Evolutionary conservation across 805 yeast species (phyloP).

Genomic region (Scheffersomyces lignosus): DNA sequence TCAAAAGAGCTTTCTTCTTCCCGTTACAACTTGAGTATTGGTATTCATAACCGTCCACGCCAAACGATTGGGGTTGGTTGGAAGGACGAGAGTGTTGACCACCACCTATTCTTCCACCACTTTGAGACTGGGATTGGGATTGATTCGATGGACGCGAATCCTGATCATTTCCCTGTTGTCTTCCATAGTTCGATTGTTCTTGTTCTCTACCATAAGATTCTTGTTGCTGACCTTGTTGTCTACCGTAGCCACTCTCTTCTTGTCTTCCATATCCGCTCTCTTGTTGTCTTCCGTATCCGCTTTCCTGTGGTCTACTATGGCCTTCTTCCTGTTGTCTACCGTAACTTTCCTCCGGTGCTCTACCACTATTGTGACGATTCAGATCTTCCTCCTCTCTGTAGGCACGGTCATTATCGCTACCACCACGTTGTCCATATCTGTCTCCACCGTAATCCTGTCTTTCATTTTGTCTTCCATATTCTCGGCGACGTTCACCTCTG

Average conservation of each 20-base stretch:
- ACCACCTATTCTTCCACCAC: neutral
- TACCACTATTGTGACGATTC: too few species aligned
- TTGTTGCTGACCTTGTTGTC: too few species aligned
- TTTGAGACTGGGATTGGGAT: neutral
- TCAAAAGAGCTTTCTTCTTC: slow-evolving; percentile 64
- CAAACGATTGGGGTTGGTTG: slow-evolving; percentile 13
- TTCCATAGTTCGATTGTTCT: too few species aligned
- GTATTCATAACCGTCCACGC: slow-evolving; percentile 23
- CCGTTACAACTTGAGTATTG: slow-evolving; percentile 41
- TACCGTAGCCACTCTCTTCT: neutral
- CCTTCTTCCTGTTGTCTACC: neutral
- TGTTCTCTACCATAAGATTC: neutral
- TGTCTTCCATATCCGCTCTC: neutral
- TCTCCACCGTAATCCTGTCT: too few species aligned
- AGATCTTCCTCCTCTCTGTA: too few species aligned
- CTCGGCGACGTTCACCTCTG: too few species aligned
- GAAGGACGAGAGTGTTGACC: slow-evolving; percentile 8
- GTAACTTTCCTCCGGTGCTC: too few species aligned
- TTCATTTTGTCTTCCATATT: too few species aligned
- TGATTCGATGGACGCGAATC: neutral
- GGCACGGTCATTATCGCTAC: too few species aligned
- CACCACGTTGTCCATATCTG: too few species aligned
- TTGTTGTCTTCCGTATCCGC: neutral
- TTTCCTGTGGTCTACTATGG: neutral
- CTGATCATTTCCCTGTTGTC: neutral